Conservation (phyloP, 1,284 basidiomycete genomes). For the Malassezia globosa region DNA sequence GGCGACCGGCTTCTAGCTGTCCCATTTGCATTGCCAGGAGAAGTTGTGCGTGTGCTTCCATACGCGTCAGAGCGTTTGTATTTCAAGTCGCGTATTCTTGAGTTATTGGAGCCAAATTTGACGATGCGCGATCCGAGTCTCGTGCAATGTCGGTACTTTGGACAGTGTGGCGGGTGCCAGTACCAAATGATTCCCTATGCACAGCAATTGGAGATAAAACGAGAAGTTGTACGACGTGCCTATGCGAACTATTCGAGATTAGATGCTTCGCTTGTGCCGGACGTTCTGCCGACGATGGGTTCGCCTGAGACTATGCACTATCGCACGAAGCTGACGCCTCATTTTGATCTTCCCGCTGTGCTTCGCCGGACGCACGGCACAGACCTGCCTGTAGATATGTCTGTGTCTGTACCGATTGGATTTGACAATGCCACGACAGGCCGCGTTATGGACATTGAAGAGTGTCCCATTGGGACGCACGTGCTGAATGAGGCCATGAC, state of each 20-base stretch:
- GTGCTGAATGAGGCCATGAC: constrained; percentile 64
- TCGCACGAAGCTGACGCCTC: constrained; percentile 92
- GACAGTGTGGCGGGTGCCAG: constrained; percentile 43
- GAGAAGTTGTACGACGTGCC: constrained; percentile 71
- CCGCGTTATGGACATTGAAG: constrained; percentile 83
- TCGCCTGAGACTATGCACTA: constrained; percentile 83
- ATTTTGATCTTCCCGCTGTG: constrained; percentile 71
- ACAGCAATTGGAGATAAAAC: constrained; percentile 73
- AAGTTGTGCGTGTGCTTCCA: constrained; percentile 29
- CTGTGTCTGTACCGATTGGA: constrained; percentile 69
- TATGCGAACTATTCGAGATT: constrained; percentile 54
- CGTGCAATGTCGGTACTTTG: constrained; percentile 43
- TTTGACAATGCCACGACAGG: constrained; percentile 72
- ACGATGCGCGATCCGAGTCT: constrained; percentile 21
- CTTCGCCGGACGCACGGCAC: constrained; percentile 19
- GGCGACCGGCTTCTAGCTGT: constrained; percentile 39
- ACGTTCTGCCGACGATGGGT: constrained; percentile 63
- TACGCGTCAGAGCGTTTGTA: constrained; percentile 31
- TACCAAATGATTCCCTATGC: constrained; percentile 62
- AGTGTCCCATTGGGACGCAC: constrained; percentile 81
- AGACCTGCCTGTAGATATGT: constrained; percentile 29
- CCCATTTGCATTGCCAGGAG: constrained; percentile 35
- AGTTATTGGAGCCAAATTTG: constrained; percentile 19
- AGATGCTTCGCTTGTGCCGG: constrained; percentile 55
- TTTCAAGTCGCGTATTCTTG: constrained; percentile 30